Percentiles rank a stretch among this genome's conserved stretches.
Evolutionary conservation across 768 basidiomycete species (phyloP).

Genomic region (Mycena crocata): DNA sequence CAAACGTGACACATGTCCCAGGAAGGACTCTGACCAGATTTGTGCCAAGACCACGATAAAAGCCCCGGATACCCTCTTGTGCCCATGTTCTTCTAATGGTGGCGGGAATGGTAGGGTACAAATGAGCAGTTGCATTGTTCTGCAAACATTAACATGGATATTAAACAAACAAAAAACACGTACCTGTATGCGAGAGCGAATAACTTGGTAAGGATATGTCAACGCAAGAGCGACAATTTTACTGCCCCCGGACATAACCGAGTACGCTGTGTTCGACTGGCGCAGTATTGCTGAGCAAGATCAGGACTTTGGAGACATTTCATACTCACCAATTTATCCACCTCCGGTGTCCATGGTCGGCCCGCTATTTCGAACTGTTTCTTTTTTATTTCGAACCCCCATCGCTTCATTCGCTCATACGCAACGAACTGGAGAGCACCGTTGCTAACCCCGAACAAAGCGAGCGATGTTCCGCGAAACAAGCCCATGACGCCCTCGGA

Average conservation of each 20-base stretch:
- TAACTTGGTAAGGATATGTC: conserved; percentile 98
- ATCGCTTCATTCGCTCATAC: conserved; percentile 95
- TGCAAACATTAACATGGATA: conserved; percentile 39
- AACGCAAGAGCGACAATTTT: conserved; percentile 85
- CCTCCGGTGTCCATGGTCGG: conserved; percentile 72
- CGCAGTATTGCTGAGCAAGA: conserved; percentile 16
- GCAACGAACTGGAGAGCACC: conserved; percentile 96
- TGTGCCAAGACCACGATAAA: conserved; percentile 95
- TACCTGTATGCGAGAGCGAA: conserved; percentile 94
- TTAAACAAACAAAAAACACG: conserved; percentile 35
- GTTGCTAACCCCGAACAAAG: conserved; percentile 92
- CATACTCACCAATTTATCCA: conserved; percentile 92
- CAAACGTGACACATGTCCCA: conserved; percentile 97
- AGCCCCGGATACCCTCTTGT: conserved; percentile 84
- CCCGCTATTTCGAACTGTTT: conserved; percentile 71
- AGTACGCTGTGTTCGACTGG: conserved; percentile 92
- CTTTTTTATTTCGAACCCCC: conserved; percentile 86
- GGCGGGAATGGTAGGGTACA: conserved; percentile 87
- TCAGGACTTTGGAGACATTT: too few species aligned
- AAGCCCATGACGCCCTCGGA: conserved; percentile 84
- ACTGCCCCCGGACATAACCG: conserved; percentile 90
- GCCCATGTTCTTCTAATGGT: conserved; percentile 85
- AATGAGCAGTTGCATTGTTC: conserved; percentile 73
- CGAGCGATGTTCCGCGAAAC: conserved; percentile 89
- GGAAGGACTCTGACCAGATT: conserved; percentile 95